Conservation (phyloP, 805 yeast species). For the Ascoidea tarda region DNA sequence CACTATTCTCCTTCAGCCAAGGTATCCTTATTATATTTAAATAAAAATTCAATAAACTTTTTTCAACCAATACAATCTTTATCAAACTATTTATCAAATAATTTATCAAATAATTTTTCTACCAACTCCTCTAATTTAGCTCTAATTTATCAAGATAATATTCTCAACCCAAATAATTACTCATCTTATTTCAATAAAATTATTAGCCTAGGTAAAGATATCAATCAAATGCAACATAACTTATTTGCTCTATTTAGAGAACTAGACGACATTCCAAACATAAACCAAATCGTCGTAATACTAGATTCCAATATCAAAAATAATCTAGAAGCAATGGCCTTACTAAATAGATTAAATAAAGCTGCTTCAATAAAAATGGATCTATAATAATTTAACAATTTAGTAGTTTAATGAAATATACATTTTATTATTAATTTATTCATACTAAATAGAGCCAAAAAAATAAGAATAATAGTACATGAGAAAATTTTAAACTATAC, state of each 20-base stretch:
- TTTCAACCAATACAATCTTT: not conserved
- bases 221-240: slow-evolving; percentile 56
- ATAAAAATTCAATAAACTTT: not conserved
- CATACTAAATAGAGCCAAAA: no score
- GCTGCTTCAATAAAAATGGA: slow-evolving; percentile 47
- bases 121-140: slow-evolving; percentile 2
- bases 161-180: not conserved
- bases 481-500: no score
- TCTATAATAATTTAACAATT: no score
- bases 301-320: slow-evolving; percentile 47
- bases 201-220: slow-evolving; percentile 28
- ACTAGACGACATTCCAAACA: slow-evolving; percentile 49
- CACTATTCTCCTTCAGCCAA: slow-evolving; percentile 89
- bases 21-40: slow-evolving; percentile 43
- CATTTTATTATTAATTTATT: no score
- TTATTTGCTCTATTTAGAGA: slow-evolving; percentile 62
- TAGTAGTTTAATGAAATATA: no score
- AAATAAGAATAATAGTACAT: no score
- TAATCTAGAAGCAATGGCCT: slow-evolving; percentile 72
- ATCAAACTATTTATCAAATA: not conserved
- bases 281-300: slow-evolving; percentile 54
- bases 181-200: slow-evolving; percentile 15
- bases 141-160: slow-evolving; percentile 2
- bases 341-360: slow-evolving; percentile 80
- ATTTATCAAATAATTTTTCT: no score